Conservation (phyloP, 2,329 filamentous ascomycete genomes). For the Tolypocladium amazonense region DNA sequence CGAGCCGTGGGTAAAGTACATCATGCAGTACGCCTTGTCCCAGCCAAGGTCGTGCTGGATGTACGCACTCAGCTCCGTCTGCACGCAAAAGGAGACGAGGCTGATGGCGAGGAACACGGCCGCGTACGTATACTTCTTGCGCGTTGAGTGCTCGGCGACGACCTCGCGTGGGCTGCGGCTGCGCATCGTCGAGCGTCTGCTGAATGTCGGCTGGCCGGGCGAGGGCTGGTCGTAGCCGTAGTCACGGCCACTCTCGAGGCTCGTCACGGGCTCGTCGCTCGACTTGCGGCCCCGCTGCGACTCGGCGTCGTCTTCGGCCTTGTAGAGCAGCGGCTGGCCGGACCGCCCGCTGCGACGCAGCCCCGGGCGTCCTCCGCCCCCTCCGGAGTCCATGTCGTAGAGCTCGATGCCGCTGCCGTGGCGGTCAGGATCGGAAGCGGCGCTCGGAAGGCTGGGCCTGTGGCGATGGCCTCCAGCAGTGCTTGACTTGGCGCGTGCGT, state of each 20-base stretch:
- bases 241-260: slow-evolving; percentile 11
- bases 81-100: slow-evolving; percentile 78
- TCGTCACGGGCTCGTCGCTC: slow-evolving; percentile 6
- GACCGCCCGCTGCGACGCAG: slow-evolving; percentile 6
- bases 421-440: slow-evolving; percentile 15
- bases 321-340: slow-evolving; percentile 10
- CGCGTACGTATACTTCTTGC: slow-evolving; percentile 79
- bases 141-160: slow-evolving; percentile 36
- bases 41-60: slow-evolving; percentile 87
- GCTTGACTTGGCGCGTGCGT: slow-evolving; percentile 11
- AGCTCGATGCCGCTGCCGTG: slow-evolving; percentile 9
- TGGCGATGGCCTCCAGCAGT: slow-evolving; percentile 13
- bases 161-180: slow-evolving; percentile 59
- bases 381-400: slow-evolving; percentile 21
- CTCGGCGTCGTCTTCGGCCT: slow-evolving; percentile 9
- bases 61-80: slow-evolving; percentile 92
- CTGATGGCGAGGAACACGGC: slow-evolving; percentile 73
- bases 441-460: slow-evolving; percentile 12
- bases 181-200: slow-evolving; percentile 55
- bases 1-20: slow-evolving; percentile 93
- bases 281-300: slow-evolving; percentile 9
- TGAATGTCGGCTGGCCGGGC: slow-evolving; percentile 15
- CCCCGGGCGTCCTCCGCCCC: slow-evolving; percentile 13
- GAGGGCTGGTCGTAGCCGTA: slow-evolving; percentile 13
- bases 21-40: slow-evolving; percentile 99